Evolutionary conservation across 805 yeast species (phyloP), one percentile per base, ranked within the genome.

Genomic region (Candida succiphila): DNA sequence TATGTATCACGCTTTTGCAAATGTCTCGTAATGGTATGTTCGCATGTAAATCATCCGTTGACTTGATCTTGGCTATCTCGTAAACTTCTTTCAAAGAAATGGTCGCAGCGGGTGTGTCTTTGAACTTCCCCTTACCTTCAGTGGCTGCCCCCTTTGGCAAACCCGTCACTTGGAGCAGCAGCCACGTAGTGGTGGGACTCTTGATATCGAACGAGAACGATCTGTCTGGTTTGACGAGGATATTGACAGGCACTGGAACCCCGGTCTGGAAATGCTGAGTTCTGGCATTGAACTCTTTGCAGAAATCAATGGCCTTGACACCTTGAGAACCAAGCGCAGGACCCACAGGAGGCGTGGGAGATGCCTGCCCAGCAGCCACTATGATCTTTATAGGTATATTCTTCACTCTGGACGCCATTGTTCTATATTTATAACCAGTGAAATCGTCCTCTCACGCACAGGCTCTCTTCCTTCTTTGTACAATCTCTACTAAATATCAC

Each of bases 271-370:
- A 81, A 43, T 78, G 77, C 7, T 95, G 94, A 10, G 97, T 87
- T 57, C 95, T 78, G 18, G 98, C 98, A 56, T 92, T 92, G 67
- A 92, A 92, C 55, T 92, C 97, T 59, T 92, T 92, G 63, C 97
- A 89, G 51, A 92, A 92, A 58, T 92, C 98, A 51, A 92, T 92
- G 42, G 97, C 97, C 56, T 92, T 92, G 30, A 92, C 94, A 67
- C 98, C 98, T 58, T 89, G 89, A 38, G 97, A 89, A 45, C 98
- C 98, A 32, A 92, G 67, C 0, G 97, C 98, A 30, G 98, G 98
- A 44, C 98, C 98, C 20, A 92, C 97, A 6, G 98, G 98, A 20
- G 98, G 98, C 2, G 96, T 80, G 27, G 98, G 97, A 2, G 96
- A 92, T 1, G 98, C 98, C 56, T 87, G 84, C 4, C 97, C 97